Conservation (phyloP, 768 basidiomycete species). For the Russula olivacea region DNA sequence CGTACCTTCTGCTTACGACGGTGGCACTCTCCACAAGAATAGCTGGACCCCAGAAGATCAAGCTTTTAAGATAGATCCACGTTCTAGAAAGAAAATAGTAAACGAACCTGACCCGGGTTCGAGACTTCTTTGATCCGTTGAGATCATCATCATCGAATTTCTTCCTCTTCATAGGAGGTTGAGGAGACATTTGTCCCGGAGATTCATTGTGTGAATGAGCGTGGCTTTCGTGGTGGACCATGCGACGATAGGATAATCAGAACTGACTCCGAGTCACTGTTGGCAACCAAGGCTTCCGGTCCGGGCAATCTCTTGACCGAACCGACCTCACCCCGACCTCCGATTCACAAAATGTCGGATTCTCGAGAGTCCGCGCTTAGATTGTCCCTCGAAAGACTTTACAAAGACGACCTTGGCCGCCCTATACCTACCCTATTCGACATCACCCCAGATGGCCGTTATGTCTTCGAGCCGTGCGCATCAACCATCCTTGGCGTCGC, state of each 20-base stretch:
- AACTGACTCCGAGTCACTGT: neutral
- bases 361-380: conserved; percentile 36
- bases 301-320: neutral
- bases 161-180: conserved; percentile 47
- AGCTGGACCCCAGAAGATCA: conserved; percentile 39
- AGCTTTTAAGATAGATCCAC: neutral
- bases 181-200: conserved; percentile 9
- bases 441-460: conserved; percentile 62
- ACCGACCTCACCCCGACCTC: neutral
- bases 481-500: neutral
- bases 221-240: conserved; percentile 9
- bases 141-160: conserved; percentile 50
- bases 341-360: neutral
- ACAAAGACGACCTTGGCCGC: conserved; percentile 70
- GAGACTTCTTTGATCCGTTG: conserved; percentile 51
- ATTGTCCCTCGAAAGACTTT: conserved; percentile 71
- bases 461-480: conserved; percentile 66
- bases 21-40: conserved; percentile 85
- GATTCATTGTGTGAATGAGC: conserved; percentile 12
- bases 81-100: neutral
- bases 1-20: conserved; percentile 79
- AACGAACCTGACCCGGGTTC: conserved; percentile 70
- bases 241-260: neutral
- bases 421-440: conserved; percentile 59
- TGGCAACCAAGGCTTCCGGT: neutral